Evolutionary conservation across 768 basidiomycete species (phyloP).

Genomic region (Psilocybe azurescens): DNA sequence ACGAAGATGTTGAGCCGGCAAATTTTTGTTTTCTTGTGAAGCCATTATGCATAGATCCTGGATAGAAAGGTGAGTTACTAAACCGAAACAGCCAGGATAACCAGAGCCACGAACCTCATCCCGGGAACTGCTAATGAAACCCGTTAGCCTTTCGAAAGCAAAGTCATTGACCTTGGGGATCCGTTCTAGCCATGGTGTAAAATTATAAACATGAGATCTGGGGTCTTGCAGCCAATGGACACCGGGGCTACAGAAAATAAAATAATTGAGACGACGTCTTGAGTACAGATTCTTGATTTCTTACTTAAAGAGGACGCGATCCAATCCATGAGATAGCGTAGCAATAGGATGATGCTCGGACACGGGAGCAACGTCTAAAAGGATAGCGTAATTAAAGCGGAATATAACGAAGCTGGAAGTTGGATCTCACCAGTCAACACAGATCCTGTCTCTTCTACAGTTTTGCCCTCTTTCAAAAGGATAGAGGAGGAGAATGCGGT

Average conservation of each 20-base stretch:
- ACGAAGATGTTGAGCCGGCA: conserved; percentile 88
- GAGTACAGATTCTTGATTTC: conserved; percentile 3
- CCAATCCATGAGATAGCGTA: conserved; percentile 58
- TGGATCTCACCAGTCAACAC: conserved; percentile 17
- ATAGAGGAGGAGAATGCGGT: conserved; percentile 20
- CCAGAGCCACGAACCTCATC: conserved; percentile 58
- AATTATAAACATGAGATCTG: conserved; percentile 86
- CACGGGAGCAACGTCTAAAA: conserved; percentile 48
- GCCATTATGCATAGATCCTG: conserved; percentile 75
- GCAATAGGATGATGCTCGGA: conserved; percentile 61
- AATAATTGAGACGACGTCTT: background rate
- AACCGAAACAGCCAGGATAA: background rate
- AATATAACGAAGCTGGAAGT: too few species aligned
- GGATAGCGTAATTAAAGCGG: background rate
- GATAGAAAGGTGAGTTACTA: conserved; percentile 1
- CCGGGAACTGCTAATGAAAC: conserved; percentile 79
- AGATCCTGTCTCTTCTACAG: conserved; percentile 1
- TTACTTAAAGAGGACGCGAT: conserved; percentile 62
- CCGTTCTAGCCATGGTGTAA: conserved; percentile 68
- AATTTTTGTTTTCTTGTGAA: conserved; percentile 62
- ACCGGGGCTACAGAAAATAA: conserved; percentile 62
- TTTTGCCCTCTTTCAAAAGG: conserved; percentile 8
- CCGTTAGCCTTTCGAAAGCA: conserved; percentile 76
- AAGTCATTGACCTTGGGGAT: conserved; percentile 85
- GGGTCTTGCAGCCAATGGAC: conserved; percentile 92